Percentiles rank a stretch among this genome's conserved stretches.
These are phyloP conservation scores for Deakozyma indianensis DNA, from an alignment of 805 yeast genomes.

Conservation along the genomic window DNA sequence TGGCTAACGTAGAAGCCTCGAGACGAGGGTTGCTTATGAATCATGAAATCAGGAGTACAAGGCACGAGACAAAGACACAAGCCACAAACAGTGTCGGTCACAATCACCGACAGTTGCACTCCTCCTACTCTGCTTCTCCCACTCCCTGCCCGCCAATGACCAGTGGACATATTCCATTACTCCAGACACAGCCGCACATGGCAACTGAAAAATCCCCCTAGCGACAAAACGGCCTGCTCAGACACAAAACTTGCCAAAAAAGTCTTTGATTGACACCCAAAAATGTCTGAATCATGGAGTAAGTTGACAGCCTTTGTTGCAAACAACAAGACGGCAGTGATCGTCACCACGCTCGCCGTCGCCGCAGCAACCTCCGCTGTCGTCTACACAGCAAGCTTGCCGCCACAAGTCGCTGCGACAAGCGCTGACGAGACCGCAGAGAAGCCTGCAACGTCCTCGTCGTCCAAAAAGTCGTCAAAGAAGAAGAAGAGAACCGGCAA, in stretches of 20 bases:
- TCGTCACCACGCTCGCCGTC: constrained; percentile 49
- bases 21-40: no score
- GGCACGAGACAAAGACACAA: no score
- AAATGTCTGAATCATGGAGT: not conserved
- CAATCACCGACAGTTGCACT: no score
- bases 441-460: constrained; percentile 8
- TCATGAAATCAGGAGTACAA: no score
- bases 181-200: not conserved
- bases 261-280: not conserved
- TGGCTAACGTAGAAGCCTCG: no score
- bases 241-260: no score
- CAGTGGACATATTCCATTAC: no score
- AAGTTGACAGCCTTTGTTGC: constrained; percentile 23
- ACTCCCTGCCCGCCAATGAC: no score
- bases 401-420: constrained; percentile 5
- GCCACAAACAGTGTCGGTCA: no score
- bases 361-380: constrained; percentile 52
- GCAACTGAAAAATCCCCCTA: not conserved
- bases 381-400: constrained; percentile 22
- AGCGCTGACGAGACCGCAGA: constrained; percentile 9
- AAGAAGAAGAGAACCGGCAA: constrained; percentile 22
- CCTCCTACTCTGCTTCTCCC: no score
- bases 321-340: constrained; percentile 47
- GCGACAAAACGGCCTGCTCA: not conserved
- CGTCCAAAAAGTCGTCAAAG: constrained; percentile 33